Conservation (phyloP, 1,139 yeast genomes). For the Suhomyces ambrosiae region DNA sequence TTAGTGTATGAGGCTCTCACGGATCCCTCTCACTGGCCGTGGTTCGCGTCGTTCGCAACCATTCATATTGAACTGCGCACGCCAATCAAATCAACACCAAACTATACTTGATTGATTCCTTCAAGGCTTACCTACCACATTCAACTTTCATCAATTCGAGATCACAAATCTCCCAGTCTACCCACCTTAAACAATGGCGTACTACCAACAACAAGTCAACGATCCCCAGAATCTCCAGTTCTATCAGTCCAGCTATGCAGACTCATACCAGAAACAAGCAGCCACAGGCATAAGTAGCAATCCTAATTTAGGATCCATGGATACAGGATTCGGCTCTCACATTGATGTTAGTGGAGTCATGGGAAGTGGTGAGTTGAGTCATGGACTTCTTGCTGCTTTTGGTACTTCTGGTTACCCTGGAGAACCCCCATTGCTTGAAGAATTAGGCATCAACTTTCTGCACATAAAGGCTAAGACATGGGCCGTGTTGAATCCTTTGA, state of each 20-base stretch:
- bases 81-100: neutral
- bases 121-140: too few relatives aligned
- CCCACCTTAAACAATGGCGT: slow-evolving; percentile 35
- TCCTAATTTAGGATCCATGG: slow-evolving; percentile 42
- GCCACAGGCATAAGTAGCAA: slow-evolving; percentile 14
- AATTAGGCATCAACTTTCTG: slow-evolving; percentile 86
- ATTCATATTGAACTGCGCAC: slow-evolving; percentile 8
- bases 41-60: neutral
- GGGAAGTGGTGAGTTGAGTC: slow-evolving; percentile 61
- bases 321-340: slow-evolving; percentile 38
- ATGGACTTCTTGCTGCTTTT: slow-evolving; percentile 87
- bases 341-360: slow-evolving; percentile 50
- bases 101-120: too few relatives aligned
- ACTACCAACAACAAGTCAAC: slow-evolving; percentile 39
- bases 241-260: slow-evolving; percentile 46
- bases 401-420: slow-evolving; percentile 93
- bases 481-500: slow-evolving; percentile 81
- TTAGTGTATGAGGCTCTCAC: too few relatives aligned
- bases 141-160: neutral
- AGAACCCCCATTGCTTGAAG: slow-evolving; percentile 91
- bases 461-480: slow-evolving; percentile 85
- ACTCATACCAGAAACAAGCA: slow-evolving; percentile 28
- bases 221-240: slow-evolving; percentile 48
- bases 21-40: neutral
- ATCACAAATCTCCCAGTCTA: neutral